A percentile compares a stretch with the other conserved stretches of the same genome.
These are phyloP conservation scores for Saccharomycopsis babjevae DNA, from an alignment of 805 yeast genomes.

Conservation along the genomic window DNA sequence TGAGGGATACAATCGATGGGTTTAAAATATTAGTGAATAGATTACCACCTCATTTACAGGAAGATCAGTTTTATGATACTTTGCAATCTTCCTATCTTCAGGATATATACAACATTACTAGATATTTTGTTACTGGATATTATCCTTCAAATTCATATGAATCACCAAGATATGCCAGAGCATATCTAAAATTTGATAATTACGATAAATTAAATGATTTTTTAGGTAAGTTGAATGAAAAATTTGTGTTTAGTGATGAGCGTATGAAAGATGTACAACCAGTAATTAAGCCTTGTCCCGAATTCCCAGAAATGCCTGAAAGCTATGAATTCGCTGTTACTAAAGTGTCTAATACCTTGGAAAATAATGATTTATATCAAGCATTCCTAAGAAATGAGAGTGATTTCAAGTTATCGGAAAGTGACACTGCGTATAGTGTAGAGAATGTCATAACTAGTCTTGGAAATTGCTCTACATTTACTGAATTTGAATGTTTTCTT, in stretches of 20 bases:
- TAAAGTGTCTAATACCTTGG: neutral
- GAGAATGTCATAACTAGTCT: neutral
- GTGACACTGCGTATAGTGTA: neutral
- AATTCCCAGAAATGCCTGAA: neutral
- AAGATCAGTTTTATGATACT: neutral
- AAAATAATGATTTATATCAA: neutral
- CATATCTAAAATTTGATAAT: conserved; percentile 1
- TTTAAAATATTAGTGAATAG: neutral
- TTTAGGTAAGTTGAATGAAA: neutral
- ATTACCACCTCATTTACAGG: neutral
- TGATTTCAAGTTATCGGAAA: neutral
- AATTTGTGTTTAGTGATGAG: conserved; percentile 7
- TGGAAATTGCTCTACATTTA: neutral
- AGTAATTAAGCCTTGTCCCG: neutral
- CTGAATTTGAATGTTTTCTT: neutral
- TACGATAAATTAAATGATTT: neutral
- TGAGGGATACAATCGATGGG: neutral
- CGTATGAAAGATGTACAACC: conserved; percentile 1
- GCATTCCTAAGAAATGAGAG: neutral
- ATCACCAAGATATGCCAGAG: conserved; percentile 6
- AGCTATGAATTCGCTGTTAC: neutral
- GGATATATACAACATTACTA: neutral
- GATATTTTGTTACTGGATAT: conserved; percentile 3
- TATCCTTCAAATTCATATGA: conserved; percentile 11
- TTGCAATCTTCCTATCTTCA: neutral